A percentile compares a stretch with the other conserved stretches of the same genome.
Conservation (phyloP, 2,329 filamentous ascomycete genomes). For the Escovopsis sp. region DNA sequence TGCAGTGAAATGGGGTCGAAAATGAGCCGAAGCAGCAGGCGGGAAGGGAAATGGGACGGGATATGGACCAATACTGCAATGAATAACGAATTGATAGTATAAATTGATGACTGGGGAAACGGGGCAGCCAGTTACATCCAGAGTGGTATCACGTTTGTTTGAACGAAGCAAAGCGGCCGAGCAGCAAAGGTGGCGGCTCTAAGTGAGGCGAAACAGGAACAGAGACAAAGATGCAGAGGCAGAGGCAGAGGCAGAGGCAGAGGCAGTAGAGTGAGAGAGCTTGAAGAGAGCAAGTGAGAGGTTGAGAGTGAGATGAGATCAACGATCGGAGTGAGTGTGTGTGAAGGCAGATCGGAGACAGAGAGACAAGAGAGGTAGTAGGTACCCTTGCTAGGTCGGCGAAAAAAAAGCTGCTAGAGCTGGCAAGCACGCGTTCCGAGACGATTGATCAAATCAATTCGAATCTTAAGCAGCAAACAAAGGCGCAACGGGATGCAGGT, state of each 20-base stretch:
- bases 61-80: constrained; percentile 9
- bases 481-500: background rate
- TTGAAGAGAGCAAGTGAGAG: too few relatives aligned
- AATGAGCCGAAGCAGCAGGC: too few relatives aligned
- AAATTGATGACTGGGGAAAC: constrained; percentile 15
- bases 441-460: too few relatives aligned
- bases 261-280: too few relatives aligned
- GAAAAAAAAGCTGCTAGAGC: background rate
- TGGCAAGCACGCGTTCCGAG: background rate
- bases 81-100: too few relatives aligned
- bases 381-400: too few relatives aligned
- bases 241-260: too few relatives aligned
- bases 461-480: background rate
- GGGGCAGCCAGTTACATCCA: constrained; percentile 20
- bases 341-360: too few relatives aligned
- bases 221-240: too few relatives aligned
- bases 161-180: constrained; percentile 12
- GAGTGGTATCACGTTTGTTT: constrained; percentile 20
- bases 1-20: constrained; percentile 14
- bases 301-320: too few relatives aligned
- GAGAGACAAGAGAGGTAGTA: background rate
- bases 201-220: background rate
- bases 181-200: background rate
- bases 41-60: constrained; percentile 14
- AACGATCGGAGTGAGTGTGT: too few relatives aligned